These are phyloP conservation scores for Truncatella angustata DNA, from an alignment of 2,329 filamentous ascomycete genomes.

Conservation along the genomic window DNA sequence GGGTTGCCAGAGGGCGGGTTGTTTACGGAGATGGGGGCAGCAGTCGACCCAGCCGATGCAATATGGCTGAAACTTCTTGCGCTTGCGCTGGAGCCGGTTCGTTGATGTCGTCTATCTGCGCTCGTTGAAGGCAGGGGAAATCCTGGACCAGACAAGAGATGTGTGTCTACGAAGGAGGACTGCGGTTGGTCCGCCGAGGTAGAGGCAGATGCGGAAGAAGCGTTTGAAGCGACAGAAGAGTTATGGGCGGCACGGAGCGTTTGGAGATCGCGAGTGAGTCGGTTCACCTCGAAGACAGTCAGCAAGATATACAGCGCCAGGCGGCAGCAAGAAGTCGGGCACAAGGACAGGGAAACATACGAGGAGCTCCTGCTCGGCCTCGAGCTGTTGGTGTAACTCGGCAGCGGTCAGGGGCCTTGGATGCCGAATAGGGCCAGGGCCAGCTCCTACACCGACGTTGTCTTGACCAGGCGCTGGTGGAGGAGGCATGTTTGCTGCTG, in stretches of 20 bases:
- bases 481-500: slow-evolving; percentile 27
- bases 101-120: slow-evolving; percentile 49
- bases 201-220: slow-evolving; percentile 58
- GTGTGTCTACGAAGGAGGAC: slow-evolving; percentile 43
- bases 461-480: slow-evolving; percentile 27
- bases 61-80: slow-evolving; percentile 46
- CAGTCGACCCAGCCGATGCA: slow-evolving; percentile 37
- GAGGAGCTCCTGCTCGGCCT: slow-evolving; percentile 94
- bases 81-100: slow-evolving; percentile 57
- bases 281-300: slow-evolving; percentile 86
- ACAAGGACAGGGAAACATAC: slow-evolving; percentile 58
- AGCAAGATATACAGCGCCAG: no score
- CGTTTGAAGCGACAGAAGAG: slow-evolving; percentile 63
- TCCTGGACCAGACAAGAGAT: slow-evolving; percentile 55
- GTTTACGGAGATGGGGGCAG: slow-evolving; percentile 29
- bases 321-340: no score
- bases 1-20: slow-evolving; percentile 30
- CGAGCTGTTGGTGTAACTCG: slow-evolving; percentile 83
- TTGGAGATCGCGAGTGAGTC: slow-evolving; percentile 83
- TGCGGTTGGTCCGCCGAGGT: slow-evolving; percentile 45
- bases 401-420: slow-evolving; percentile 84
- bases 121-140: slow-evolving; percentile 55
- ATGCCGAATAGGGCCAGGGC: slow-evolving; percentile 76
- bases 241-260: slow-evolving; percentile 73
- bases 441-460: slow-evolving; percentile 48